These are phyloP conservation scores for Avicennia marina DNA, from an alignment of 257 asterid species.

Conservation along the genomic window DNA sequence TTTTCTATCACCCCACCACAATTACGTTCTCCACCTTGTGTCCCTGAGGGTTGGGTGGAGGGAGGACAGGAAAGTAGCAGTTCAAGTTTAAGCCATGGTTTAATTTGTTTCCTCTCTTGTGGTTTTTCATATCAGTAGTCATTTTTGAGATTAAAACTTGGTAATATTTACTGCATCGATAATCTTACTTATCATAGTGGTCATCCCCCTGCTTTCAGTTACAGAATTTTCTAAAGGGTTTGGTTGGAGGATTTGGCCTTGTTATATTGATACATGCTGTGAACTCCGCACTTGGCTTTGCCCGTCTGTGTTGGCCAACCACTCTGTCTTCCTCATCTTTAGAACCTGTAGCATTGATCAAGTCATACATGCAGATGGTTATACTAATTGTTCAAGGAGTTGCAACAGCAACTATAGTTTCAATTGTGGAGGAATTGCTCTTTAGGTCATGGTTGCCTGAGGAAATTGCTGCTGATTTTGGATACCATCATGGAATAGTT, in stretches of 20 bases:
- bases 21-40: background rate
- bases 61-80: background rate
- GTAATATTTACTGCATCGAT: constrained; percentile 5
- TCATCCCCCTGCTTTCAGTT: constrained; percentile 45
- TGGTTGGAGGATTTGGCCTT: constrained; percentile 68
- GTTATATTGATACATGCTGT: constrained; percentile 55
- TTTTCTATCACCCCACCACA: background rate
- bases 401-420: constrained; percentile 58
- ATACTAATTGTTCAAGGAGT: constrained; percentile 47
- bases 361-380: constrained; percentile 45
- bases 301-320: constrained; percentile 52
- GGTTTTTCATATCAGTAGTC: background rate
- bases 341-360: constrained; percentile 43
- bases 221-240: constrained; percentile 59
- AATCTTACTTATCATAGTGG: constrained; percentile 16
- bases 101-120: background rate
- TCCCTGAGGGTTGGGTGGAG: background rate
- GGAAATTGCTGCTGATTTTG: constrained; percentile 82
- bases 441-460: constrained; percentile 93
- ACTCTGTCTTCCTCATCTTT: constrained; percentile 40
- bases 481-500: constrained; percentile 65
- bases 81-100: background rate
- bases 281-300: constrained; percentile 64
- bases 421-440: constrained; percentile 79
- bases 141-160: constrained; percentile 12